These are phyloP conservation scores for Vigna reflexopilosa DNA, from an alignment of 306 rosid species.

Conservation along the genomic window DNA sequence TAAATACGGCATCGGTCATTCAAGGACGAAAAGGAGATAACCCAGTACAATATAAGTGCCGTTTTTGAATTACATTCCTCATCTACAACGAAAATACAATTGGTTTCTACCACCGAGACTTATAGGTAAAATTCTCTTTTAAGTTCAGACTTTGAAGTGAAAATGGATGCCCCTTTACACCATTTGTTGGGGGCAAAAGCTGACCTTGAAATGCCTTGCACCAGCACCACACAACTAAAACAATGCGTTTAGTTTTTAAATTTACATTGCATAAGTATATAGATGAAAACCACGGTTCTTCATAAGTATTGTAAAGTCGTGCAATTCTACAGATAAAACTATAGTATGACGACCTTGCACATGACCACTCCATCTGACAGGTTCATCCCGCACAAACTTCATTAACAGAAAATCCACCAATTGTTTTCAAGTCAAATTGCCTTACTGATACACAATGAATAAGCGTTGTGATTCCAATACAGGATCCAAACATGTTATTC, in stretches of 20 bases:
- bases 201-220: slow-evolving; percentile 78
- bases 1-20: neutral
- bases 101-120: slow-evolving; percentile 93
- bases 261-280: neutral
- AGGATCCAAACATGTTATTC: neutral
- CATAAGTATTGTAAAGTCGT: neutral
- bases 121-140: slow-evolving; percentile 73
- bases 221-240: neutral
- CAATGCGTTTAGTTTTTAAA: neutral
- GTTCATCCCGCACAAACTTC: neutral
- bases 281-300: neutral
- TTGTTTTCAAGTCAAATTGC: neutral
- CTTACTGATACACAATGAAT: neutral
- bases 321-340: neutral
- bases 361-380: neutral
- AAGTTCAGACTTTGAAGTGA: too few relatives aligned
- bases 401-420: neutral
- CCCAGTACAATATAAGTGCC: neutral
- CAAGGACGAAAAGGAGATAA: neutral
- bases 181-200: slow-evolving; percentile 68
- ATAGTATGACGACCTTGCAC: neutral
- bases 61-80: slow-evolving; percentile 1
- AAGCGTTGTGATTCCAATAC: neutral
- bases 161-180: slow-evolving; percentile 79
- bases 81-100: slow-evolving; percentile 32